Percentiles rank a stretch among this genome's conserved stretches.
These are phyloP conservation scores for Vigna hirtella DNA, from an alignment of 306 rosid genomes.

Conservation along the genomic window DNA sequence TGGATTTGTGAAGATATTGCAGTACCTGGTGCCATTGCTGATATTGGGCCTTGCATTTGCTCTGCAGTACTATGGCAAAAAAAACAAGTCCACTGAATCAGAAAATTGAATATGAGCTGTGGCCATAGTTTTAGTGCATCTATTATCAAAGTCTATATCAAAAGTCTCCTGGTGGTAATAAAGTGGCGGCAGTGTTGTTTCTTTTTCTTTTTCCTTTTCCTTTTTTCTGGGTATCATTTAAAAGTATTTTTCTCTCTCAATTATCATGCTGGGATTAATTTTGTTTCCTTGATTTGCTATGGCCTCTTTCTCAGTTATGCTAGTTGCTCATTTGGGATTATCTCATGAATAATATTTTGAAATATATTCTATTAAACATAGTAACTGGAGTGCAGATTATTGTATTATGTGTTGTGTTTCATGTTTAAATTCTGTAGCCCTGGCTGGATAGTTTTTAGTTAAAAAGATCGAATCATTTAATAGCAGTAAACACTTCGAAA, in stretches of 20 bases:
- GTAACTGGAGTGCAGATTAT: neutral
- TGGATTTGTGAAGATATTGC: slow-evolving; percentile 61
- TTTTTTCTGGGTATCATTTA: neutral
- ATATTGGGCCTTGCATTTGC: slow-evolving; percentile 65
- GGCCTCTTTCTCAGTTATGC: slow-evolving; percentile 18
- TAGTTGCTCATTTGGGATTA: slow-evolving; percentile 21
- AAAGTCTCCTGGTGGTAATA: neutral
- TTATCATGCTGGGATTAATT: slow-evolving; percentile 25
- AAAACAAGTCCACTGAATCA: slow-evolving; percentile 40
- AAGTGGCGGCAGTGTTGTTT: slow-evolving; percentile 25
- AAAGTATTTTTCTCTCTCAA: slow-evolving; percentile 19
- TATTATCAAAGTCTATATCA: slow-evolving; percentile 27
- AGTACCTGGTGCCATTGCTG: slow-evolving; percentile 69
- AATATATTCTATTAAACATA: slow-evolving; percentile 9
- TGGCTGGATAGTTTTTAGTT: neutral
- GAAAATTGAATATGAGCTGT: slow-evolving; percentile 40
- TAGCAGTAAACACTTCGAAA: neutral
- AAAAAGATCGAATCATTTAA: neutral
- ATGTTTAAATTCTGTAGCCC: neutral
- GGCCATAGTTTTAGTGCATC: slow-evolving; percentile 9
- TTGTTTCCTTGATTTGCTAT: slow-evolving; percentile 27
- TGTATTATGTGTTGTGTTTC: neutral
- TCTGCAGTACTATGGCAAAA: slow-evolving; percentile 64
- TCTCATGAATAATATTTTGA: slow-evolving; percentile 29
- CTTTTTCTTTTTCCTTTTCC: neutral